These are phyloP conservation scores for Phylloporus sp. DNA, from an alignment of 1,284 basidiomycete species.

Conservation along the genomic window DNA sequence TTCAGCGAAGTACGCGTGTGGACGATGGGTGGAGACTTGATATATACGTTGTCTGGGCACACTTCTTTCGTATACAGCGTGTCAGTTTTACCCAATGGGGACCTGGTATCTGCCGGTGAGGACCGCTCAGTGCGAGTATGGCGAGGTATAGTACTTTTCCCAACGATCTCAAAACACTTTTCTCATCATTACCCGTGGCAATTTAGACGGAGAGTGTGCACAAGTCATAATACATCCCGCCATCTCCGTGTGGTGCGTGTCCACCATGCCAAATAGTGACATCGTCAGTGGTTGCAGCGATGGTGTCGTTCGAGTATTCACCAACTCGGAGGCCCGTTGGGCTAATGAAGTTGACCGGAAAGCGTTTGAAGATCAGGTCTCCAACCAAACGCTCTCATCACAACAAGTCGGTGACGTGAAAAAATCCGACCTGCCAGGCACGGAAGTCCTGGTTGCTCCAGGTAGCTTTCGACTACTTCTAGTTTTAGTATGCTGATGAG, in stretches of 20 bases:
- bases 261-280: conserved; percentile 86
- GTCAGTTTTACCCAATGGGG: conserved; percentile 78
- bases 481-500: conserved; percentile 18
- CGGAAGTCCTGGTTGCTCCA: conserved; percentile 78
- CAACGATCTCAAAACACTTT: neutral
- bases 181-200: conserved; percentile 4
- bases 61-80: conserved; percentile 97
- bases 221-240: conserved; percentile 93
- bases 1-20: conserved; percentile 89
- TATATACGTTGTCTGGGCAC: conserved; percentile 88
- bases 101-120: conserved; percentile 82
- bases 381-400: conserved; percentile 71
- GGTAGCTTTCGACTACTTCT: conserved; percentile 51
- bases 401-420: conserved; percentile 94
- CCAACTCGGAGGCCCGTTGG: conserved; percentile 75
- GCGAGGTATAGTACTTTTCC: conserved; percentile 56
- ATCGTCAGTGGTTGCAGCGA: conserved; percentile 93
- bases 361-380: conserved; percentile 77
- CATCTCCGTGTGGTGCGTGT: conserved; percentile 93
- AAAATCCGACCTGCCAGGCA: conserved; percentile 85
- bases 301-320: conserved; percentile 88
- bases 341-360: conserved; percentile 74
- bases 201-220: conserved; percentile 73
- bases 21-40: conserved; percentile 81
- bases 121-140: conserved; percentile 86